Percentiles rank a stretch among this genome's conserved stretches.
Conservation (phyloP, 139 green algal species). For the Bryopsis sp. region DNA sequence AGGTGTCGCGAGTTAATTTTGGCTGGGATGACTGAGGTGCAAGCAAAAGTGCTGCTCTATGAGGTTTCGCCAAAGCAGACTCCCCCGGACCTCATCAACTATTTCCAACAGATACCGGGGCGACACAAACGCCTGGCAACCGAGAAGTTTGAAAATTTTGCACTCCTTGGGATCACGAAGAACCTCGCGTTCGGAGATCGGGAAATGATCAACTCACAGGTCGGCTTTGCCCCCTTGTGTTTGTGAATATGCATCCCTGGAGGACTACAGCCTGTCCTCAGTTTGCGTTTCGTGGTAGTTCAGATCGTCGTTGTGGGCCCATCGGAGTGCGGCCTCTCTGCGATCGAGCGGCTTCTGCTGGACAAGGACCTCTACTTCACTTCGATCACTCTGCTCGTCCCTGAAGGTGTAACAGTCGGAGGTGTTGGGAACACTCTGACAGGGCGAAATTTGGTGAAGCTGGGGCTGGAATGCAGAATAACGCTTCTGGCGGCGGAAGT, state of each 20-base stretch:
- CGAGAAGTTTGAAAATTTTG: constrained; percentile 23
- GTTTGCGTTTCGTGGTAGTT: too few relatives aligned
- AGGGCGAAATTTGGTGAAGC: constrained; percentile 11
- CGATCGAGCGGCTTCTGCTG: constrained; percentile 51
- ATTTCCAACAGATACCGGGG: not conserved
- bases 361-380: constrained; percentile 37
- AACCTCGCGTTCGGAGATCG: constrained; percentile 24
- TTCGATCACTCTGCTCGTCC: constrained; percentile 49
- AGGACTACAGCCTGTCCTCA: too few relatives aligned
- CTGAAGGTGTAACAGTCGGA: constrained; percentile 23
- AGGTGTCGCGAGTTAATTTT: constrained; percentile 23
- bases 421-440: not conserved
- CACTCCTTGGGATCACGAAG: constrained; percentile 41
- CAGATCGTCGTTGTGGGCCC: constrained; percentile 53
- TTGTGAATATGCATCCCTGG: not conserved
- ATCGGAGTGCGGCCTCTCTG: constrained; percentile 45
- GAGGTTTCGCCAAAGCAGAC: constrained; percentile 35
- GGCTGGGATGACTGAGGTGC: constrained; percentile 24
- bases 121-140: too few relatives aligned
- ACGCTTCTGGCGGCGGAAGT: constrained; percentile 45
- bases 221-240: too few relatives aligned
- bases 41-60: constrained; percentile 39
- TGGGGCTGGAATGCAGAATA: constrained; percentile 42
- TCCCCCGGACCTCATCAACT: constrained; percentile 37
- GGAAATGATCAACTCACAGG: constrained; percentile 39